These are phyloP conservation scores for Globisporangium apiculatum DNA, from an alignment of 352 stramenopile species.

Conservation along the genomic window DNA sequence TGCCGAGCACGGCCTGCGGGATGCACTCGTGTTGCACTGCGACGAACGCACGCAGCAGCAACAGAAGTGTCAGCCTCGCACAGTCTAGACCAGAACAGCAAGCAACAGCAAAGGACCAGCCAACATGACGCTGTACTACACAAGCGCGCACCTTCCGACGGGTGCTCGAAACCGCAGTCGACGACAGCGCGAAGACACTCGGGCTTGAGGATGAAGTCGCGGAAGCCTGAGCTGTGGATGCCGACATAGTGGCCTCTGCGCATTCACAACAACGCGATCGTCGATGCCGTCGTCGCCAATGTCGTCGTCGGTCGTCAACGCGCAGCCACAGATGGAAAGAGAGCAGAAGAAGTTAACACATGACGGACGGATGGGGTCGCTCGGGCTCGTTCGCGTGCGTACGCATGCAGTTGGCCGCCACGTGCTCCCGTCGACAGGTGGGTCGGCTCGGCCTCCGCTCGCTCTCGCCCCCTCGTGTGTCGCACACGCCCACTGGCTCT, in stretches of 20 bases:
- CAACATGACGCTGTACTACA: not conserved
- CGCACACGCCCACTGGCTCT: not conserved
- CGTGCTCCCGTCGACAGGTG: not conserved
- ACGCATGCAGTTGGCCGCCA: constrained; percentile 9
- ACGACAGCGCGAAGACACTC: constrained; percentile 98
- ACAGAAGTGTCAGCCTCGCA: not conserved
- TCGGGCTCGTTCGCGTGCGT: constrained; percentile 15
- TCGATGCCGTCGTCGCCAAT: constrained; percentile 2
- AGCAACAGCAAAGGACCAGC: too few species aligned
- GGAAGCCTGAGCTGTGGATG: constrained; percentile 99
- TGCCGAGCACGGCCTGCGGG: constrained; percentile 98
- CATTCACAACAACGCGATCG: constrained; percentile 12
- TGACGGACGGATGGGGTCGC: constrained; percentile 9
- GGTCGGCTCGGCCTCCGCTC: constrained; percentile 4
- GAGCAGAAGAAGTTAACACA: constrained; percentile 81
- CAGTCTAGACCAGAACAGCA: too few species aligned
- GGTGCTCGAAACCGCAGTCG: constrained; percentile 99
- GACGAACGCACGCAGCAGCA: constrained; percentile 4
- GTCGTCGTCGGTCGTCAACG: constrained; percentile 10
- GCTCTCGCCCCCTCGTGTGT: constrained; percentile 4
- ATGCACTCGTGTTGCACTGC: constrained; percentile 99
- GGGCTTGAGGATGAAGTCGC: constrained; percentile 99
- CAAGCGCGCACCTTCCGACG: constrained; percentile 91
- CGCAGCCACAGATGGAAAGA: constrained; percentile 34
- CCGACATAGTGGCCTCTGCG: constrained; percentile 98